Conservation (phyloP, 306 rosid species). For the Cyamopsis tetragonoloba region DNA sequence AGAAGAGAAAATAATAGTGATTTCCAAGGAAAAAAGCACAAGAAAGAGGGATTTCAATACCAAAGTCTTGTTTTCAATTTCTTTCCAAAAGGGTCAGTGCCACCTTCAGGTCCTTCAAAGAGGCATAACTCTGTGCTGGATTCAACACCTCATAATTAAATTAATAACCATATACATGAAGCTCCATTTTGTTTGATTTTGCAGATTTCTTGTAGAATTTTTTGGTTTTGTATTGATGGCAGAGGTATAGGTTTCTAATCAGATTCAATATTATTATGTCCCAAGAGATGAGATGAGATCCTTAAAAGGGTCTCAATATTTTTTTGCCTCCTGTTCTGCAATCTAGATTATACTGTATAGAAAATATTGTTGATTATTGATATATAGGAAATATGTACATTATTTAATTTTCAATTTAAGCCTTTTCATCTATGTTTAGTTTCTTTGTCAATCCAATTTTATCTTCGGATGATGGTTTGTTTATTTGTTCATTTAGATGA, state of each 20-base stretch:
- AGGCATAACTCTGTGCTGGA: constrained; percentile 58
- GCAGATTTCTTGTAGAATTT: neutral
- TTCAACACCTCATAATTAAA: constrained; percentile 54
- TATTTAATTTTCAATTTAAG: neutral
- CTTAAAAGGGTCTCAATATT: neutral
- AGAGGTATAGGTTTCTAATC: constrained; percentile 17
- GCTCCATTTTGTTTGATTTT: constrained; percentile 16
- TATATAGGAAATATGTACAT: neutral
- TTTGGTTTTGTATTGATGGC: constrained; percentile 19
- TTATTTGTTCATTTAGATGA: too few species aligned
- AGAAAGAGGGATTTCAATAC: constrained; percentile 18
- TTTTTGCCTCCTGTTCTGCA: constrained; percentile 8
- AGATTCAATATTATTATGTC: constrained; percentile 20
- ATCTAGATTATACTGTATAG: constrained; percentile 18
- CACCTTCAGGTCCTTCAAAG: constrained; percentile 87
- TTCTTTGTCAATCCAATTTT: neutral
- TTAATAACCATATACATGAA: too few species aligned
- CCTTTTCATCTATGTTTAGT: neutral
- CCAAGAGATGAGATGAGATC: constrained; percentile 10
- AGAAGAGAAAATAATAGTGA: constrained; percentile 18
- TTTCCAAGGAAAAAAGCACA: constrained; percentile 3
- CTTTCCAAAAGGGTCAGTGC: constrained; percentile 69
- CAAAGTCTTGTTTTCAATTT: constrained; percentile 46
- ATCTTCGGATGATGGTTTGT: too few species aligned
- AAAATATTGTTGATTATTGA: constrained; percentile 14